phyloP scores from a whole-genome alignment of 1,284 basidiomycete genomes.

The Ustilago hordei region DNA sequence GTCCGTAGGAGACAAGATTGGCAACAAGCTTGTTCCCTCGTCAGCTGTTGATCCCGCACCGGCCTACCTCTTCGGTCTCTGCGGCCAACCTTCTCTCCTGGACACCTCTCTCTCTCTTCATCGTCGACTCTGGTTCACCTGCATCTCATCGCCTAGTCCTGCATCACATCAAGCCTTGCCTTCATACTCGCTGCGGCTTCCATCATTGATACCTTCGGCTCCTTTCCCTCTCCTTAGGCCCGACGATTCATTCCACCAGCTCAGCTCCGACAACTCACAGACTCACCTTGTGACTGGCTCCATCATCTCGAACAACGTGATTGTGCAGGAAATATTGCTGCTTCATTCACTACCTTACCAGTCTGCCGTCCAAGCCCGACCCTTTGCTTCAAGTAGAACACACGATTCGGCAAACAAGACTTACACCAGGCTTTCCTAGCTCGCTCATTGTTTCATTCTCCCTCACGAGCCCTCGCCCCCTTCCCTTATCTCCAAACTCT shows the following conservation, averaged over 20 bases:
- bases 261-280: neutral
- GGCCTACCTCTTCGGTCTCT: neutral
- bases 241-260: conserved; percentile 5
- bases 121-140: neutral
- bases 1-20: neutral
- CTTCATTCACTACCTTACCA: conserved; percentile 20
- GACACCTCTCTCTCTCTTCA: neutral
- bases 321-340: neutral
- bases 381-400: neutral
- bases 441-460: neutral
- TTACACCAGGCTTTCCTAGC: conserved; percentile 1
- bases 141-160: neutral
- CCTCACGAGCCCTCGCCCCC: neutral
- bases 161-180: conserved; percentile 1
- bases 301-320: conserved; percentile 3
- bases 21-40: neutral
- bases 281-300: neutral
- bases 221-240: neutral
- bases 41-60: neutral
- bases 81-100: neutral
- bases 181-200: conserved; percentile 1
- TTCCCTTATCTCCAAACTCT: neutral
- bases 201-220: neutral
- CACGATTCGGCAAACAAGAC: conserved; percentile 1
- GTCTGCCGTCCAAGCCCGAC: conserved; percentile 24